Conservation (phyloP, 441 rosid species). For the Pelargonium cotyledonis region DNA sequence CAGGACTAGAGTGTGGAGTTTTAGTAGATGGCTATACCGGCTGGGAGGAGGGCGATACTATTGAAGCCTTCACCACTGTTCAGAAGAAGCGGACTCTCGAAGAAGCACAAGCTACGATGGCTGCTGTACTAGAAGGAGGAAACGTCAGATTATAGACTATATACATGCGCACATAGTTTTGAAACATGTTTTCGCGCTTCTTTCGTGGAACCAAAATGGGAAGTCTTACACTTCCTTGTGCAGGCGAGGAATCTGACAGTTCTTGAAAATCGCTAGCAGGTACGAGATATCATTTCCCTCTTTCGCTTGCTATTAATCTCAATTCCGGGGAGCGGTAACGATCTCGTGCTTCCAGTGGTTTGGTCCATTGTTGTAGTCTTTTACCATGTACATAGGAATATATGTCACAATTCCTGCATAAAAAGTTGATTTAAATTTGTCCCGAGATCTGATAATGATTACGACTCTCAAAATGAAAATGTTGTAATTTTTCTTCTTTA, state of each 20-base stretch:
- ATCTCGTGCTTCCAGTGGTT: constrained; percentile 7
- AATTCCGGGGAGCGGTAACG: not conserved
- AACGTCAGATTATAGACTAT: constrained; percentile 36
- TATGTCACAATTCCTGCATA: not conserved
- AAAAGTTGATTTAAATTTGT: not conserved
- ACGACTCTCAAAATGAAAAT: not conserved
- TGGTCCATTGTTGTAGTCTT: constrained; percentile 16
- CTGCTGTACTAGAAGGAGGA: constrained; percentile 67
- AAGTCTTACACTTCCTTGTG: not conserved
- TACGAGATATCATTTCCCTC: not conserved
- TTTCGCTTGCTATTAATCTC: constrained; percentile 5
- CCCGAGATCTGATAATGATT: not conserved
- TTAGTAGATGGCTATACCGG: constrained; percentile 57
- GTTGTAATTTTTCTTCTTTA: not conserved
- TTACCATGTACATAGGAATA: constrained; percentile 19
- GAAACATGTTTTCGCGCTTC: not conserved
- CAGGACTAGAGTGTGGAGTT: constrained; percentile 89
- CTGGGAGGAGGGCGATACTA: constrained; percentile 75
- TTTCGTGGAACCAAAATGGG: not conserved
- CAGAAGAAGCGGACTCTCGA: constrained; percentile 83
- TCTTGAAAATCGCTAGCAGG: not conserved
- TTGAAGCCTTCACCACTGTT: constrained; percentile 63
- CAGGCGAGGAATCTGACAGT: not conserved
- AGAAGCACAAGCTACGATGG: constrained; percentile 93
- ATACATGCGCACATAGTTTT: not conserved